Percentiles rank a stretch among this genome's conserved stretches.
Conservation (phyloP, 495 filamentous ascomycete species). For the Neurospora sp. region DNA sequence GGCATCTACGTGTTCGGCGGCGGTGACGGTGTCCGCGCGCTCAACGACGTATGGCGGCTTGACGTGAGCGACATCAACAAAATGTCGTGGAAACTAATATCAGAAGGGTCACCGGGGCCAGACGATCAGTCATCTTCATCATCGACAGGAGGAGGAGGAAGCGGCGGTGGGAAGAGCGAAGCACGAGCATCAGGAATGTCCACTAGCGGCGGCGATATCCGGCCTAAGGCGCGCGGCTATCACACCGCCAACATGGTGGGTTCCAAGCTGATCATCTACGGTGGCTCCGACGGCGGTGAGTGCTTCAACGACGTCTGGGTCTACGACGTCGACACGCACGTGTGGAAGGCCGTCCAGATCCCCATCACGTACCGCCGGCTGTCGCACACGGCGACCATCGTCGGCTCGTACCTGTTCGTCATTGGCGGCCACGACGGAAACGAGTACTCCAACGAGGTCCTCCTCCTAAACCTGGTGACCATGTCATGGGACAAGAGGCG, state of each 20-base stretch:
- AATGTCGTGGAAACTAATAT: conserved; percentile 54
- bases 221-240: conserved; percentile 53
- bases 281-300: conserved; percentile 54
- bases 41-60: conserved; percentile 59
- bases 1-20: conserved; percentile 60
- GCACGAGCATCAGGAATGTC: neutral
- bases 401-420: conserved; percentile 57
- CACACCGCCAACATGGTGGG: conserved; percentile 64
- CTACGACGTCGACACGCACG: conserved; percentile 48
- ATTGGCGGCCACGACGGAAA: conserved; percentile 58
- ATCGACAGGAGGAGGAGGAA: neutral
- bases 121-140: conserved; percentile 5
- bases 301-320: conserved; percentile 63
- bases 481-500: conserved; percentile 56
- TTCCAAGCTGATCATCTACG: conserved; percentile 56
- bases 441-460: conserved; percentile 55
- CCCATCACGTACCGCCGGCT: conserved; percentile 46
- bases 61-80: conserved; percentile 53
- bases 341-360: conserved; percentile 44
- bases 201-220: conserved; percentile 13
- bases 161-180: conserved; percentile 1
- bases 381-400: conserved; percentile 54
- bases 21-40: conserved; percentile 52
- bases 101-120: conserved; percentile 17
- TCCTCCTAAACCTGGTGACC: conserved; percentile 55